Percentiles rank a stretch among this genome's conserved stretches.
Evolutionary conservation across 768 basidiomycete species (phyloP).

Genomic region (Rhodotorula sphaerocarpa): DNA sequence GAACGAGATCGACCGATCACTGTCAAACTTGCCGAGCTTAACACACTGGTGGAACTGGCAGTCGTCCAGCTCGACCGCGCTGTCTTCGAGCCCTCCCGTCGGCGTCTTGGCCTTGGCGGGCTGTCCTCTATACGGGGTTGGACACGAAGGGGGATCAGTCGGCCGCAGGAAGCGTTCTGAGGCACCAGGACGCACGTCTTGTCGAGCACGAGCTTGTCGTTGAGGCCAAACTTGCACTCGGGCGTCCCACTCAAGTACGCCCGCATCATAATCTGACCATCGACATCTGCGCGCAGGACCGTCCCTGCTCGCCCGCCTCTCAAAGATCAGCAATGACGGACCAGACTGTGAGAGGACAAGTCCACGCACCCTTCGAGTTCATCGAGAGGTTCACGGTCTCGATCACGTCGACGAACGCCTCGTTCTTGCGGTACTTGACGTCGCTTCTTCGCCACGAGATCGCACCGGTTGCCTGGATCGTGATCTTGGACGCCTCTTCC

Average conservation of each 20-base stretch:
- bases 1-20: slow-evolving; percentile 87
- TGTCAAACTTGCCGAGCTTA: slow-evolving; percentile 85
- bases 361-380: slow-evolving; percentile 77
- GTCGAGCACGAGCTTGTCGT: slow-evolving; percentile 96
- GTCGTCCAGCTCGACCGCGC: slow-evolving; percentile 88
- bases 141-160: neutral
- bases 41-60: slow-evolving; percentile 99
- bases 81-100: slow-evolving; percentile 42
- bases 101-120: slow-evolving; percentile 11
- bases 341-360: neutral
- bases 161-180: no score
- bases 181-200: slow-evolving; percentile 46
- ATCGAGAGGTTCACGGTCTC: slow-evolving; percentile 93
- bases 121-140: neutral
- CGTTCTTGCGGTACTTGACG: slow-evolving; percentile 98
- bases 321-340: neutral
- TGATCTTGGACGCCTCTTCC: slow-evolving; percentile 95
- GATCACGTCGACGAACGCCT: slow-evolving; percentile 98
- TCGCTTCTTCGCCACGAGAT: slow-evolving; percentile 92
- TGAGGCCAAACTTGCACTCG: slow-evolving; percentile 97
- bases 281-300: slow-evolving; percentile 87
- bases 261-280: slow-evolving; percentile 95
- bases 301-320: slow-evolving; percentile 53
- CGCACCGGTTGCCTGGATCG: slow-evolving; percentile 89
- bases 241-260: slow-evolving; percentile 94